Evolutionary conservation across 148 eudicot genomes (phyloP).

Genomic region (Fallopia convolvulus): DNA sequence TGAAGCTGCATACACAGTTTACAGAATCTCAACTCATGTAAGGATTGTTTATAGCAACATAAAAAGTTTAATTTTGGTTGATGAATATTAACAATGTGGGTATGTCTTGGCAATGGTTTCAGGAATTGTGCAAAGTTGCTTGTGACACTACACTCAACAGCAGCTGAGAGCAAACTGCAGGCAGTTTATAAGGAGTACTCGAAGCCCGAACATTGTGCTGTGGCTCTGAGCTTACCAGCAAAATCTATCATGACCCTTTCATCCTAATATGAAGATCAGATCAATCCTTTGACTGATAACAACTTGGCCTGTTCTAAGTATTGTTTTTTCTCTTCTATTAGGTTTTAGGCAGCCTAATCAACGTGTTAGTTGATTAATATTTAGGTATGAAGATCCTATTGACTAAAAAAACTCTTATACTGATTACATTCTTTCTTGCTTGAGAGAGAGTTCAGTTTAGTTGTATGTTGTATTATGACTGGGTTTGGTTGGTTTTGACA

Average conservation of each 20-base stretch:
- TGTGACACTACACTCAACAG: constrained; percentile 47
- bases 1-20: constrained; percentile 58
- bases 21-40: constrained; percentile 26
- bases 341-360: background rate
- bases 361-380: constrained; percentile 1
- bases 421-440: background rate
- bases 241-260: constrained; percentile 3
- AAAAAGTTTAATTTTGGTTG: background rate
- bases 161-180: constrained; percentile 42
- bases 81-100: background rate
- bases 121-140: constrained; percentile 59
- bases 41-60: background rate
- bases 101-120: constrained; percentile 17
- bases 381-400: background rate
- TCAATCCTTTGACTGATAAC: background rate
- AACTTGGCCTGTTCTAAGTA: background rate
- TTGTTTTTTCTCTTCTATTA: background rate
- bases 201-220: constrained; percentile 35
- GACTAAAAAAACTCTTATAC: background rate
- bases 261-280: background rate
- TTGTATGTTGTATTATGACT: background rate
- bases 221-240: constrained; percentile 53
- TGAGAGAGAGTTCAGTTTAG: background rate
- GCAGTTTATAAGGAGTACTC: constrained; percentile 60
- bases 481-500: background rate